Evolutionary conservation across 306 rosid species (phyloP), one percentile per base, ranked within the genome.

Genomic region (Casuarina glauca): DNA sequence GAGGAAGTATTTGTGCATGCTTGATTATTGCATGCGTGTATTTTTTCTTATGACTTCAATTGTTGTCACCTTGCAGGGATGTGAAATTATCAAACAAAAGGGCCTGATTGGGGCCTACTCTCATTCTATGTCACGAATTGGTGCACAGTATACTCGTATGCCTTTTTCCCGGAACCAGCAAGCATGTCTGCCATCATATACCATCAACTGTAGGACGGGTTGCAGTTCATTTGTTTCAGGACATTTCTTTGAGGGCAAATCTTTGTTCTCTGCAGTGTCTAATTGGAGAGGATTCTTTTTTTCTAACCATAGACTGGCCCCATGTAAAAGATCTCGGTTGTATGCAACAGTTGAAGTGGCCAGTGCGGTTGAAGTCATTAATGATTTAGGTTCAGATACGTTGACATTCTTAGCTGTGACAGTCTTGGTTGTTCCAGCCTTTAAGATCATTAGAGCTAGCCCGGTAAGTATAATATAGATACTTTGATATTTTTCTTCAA

Each of bases 371-470:
- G 98, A 93, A 12, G 97, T 93, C 75, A 87, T 95, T 67, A 91
- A 93, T 84, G 99, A 95, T 90, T 82, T 93, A 75, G 98, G 98
- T 74, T 79, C 85, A 88, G 98, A 93, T 85, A 93, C 98, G 69
- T 83, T 93, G 88, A 93, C 96, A 60, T 90, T 93, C 77, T 81
- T 93, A 85, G 89, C 81, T 5, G 98, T 93, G 79, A 93, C 93
- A 19, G 97, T 93, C 82, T 32, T 91, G 66, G 90, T 91, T 70
- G 96, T 93, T 78, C 98, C 98, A 2, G 85, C 93, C 50, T 91
- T 93, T 93, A 93, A 89, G 90, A 84, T 58, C 77, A 73, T 93
- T 52, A 91, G 82, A 91, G 92, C 89, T 70, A 88, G 91, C 83
- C 91, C 91, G 60, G 91, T 88, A 82, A 88, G 89, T 79, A 71